Base-by-base conservation (phyloP, 2,329 filamentous ascomycete genomes). In the Fusarium annulatum region DNA sequence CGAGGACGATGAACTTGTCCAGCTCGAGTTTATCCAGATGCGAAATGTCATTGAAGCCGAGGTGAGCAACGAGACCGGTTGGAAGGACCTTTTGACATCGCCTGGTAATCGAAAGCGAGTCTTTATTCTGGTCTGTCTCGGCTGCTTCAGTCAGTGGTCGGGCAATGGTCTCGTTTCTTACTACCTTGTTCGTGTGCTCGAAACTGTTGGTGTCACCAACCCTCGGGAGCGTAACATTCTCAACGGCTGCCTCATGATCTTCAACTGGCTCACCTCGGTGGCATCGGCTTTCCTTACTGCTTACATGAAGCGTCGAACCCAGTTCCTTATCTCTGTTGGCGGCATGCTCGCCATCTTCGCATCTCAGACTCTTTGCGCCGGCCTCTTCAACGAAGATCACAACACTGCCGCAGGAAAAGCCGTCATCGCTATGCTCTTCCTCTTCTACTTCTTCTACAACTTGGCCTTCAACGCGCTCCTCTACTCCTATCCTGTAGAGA, bases 221-320 rank as follows among this genome's bases (percentile, higher is more conserved):
- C 38, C 72, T 0, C 28, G 57, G 2, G 61, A 75, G 11, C 60
- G 46, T 0, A 75, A 75, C n/a, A 72, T 76, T 12, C 55, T 76
- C 38, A 76, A 75, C 7, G 64, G 73, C 6, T 73, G 59, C 10
- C 57, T 76, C 3, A 76, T 70, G 73, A 70, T 76, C 49, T 76
- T 72, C 45, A 69, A 76, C 64, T 72, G 64, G 73, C n/a, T 76
- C 6, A 76, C 67, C 4, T 72, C 70, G 1, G 72, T 75, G 3
- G 58, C 67, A 0, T 75, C 69, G 0, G 73, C 73, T 3, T 64
- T 75, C 26, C 34, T 61, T 5, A 66, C 73, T 1, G 69, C 63
- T 3, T 33, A 61, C 7, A 61, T 75, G 28, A 75, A 75, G 34
- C 69, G 73, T 2, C 69, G 69, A 14, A 75, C 69, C 10, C 72